A percentile compares a stretch with the other conserved stretches of the same genome.
Evolutionary conservation across 106 monocot species (phyloP).

Genomic region (Dioscorea zingiberensis): DNA sequence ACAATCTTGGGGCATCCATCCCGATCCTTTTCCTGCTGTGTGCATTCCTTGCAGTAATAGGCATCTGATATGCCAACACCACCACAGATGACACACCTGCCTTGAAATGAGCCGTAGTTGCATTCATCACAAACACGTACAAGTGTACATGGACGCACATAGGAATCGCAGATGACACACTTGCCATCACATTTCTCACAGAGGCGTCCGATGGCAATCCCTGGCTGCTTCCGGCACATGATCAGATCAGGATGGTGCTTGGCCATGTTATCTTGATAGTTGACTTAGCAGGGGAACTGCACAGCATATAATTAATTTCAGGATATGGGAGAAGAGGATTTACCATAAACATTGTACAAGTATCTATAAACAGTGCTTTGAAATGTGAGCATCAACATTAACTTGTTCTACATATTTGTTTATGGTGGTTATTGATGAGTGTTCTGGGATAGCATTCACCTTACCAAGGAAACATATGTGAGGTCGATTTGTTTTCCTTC

Average conservation of each 20-base stretch:
- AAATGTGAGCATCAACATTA: no score
- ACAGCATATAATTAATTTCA: background rate
- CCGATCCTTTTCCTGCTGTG: constrained; percentile 79
- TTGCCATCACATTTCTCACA: constrained; percentile 84
- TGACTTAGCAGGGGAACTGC: background rate
- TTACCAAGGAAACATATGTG: no score
- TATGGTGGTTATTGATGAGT: no score
- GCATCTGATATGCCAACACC: constrained; percentile 85
- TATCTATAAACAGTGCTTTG: no score
- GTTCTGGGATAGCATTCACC: no score
- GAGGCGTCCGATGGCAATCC: constrained; percentile 75
- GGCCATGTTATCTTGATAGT: constrained; percentile 28
- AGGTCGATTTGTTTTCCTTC: no score
- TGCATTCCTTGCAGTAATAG: constrained; percentile 79
- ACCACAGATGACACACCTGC: constrained; percentile 75
- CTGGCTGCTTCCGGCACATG: constrained; percentile 86
- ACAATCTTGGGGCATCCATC: constrained; percentile 89
- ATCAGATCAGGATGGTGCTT: constrained; percentile 89
- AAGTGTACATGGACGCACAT: constrained; percentile 74
- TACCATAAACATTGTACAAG: background rate
- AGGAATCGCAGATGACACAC: constrained; percentile 79
- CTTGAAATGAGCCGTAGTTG: constrained; percentile 84
- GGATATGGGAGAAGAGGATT: background rate
- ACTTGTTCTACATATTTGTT: no score
- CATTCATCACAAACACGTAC: constrained; percentile 83